Conservation (phyloP, 768 basidiomycete species). For the Boletus sp. region DNA sequence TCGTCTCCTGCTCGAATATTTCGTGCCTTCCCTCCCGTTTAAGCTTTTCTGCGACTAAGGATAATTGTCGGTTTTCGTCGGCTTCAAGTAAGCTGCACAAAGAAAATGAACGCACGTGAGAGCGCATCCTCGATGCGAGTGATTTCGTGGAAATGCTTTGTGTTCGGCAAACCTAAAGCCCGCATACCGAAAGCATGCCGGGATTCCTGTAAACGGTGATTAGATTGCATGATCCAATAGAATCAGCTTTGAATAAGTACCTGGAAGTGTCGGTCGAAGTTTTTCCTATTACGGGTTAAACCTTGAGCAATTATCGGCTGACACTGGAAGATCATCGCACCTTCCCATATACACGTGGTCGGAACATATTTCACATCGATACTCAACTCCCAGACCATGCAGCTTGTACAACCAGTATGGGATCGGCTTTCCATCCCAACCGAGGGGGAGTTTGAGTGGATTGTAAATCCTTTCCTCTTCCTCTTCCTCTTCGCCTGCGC, state of each 20-base stretch:
- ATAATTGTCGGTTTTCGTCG: not conserved
- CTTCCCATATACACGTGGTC: conserved; percentile 97
- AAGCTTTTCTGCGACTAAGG: conserved; percentile 89
- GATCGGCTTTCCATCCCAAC: conserved; percentile 99
- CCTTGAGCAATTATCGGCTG: conserved; percentile 15
- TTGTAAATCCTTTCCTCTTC: conserved; percentile 98
- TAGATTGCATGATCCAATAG: conserved; percentile 4
- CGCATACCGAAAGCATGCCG: conserved; percentile 98
- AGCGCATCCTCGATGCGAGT: conserved; percentile 96
- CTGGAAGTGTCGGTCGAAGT: conserved; percentile 95
- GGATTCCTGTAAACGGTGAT: conserved; percentile 62
- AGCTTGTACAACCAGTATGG: conserved; percentile 99
- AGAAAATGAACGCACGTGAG: conserved; percentile 59
- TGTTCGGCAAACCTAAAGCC: conserved; percentile 94
- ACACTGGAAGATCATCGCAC: conserved; percentile 38
- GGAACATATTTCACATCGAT: conserved; percentile 96
- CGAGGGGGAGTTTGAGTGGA: conserved; percentile 92
- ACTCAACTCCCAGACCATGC: conserved; percentile 97
- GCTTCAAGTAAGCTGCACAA: not conserved
- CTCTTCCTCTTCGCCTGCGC: conserved; percentile 78
- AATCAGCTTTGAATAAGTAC: conserved; percentile 34
- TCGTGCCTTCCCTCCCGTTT: conserved; percentile 97
- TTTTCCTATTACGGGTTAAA: conserved; percentile 59
- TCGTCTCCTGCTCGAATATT: conserved; percentile 88
- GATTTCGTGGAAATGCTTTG: conserved; percentile 99